These are phyloP conservation scores for Gossypium thurberi DNA, from an alignment of 345 rosid species.

Conservation along the genomic window DNA sequence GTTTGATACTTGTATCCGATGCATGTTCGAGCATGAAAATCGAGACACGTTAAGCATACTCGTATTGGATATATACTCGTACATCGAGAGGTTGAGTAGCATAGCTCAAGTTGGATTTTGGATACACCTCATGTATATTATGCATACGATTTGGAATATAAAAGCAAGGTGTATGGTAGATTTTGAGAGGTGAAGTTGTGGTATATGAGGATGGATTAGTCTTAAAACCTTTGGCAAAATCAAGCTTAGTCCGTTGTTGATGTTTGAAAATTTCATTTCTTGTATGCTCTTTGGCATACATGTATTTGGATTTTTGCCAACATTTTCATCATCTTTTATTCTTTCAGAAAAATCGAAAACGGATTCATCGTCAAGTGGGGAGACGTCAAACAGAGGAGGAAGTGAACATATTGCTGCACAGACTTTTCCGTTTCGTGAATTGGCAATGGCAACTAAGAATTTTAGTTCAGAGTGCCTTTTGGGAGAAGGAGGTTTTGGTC, in stretches of 20 bases:
- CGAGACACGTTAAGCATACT: too few relatives aligned
- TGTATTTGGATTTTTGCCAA: neutral
- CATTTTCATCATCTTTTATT: constrained; percentile 9
- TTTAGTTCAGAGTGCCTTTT: constrained; percentile 71
- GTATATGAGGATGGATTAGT: neutral
- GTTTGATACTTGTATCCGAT: too few relatives aligned
- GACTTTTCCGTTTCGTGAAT: constrained; percentile 67
- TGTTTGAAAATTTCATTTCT: constrained; percentile 2
- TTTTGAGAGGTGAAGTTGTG: neutral
- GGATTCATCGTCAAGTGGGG: constrained; percentile 26
- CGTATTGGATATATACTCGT: too few relatives aligned
- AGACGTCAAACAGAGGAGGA: constrained; percentile 37
- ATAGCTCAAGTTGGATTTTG: neutral
- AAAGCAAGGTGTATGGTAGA: neutral
- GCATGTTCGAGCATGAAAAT: too few relatives aligned
- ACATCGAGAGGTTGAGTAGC: too few relatives aligned
- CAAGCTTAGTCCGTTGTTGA: neutral
- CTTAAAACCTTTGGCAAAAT: neutral
- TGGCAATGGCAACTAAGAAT: constrained; percentile 74
- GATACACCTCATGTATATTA: neutral
- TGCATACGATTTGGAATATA: neutral
- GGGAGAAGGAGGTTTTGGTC: constrained; percentile 92
- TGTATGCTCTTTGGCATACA: neutral
- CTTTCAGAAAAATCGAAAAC: constrained; percentile 38
- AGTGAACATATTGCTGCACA: constrained; percentile 56